Percentiles rank a stretch among this genome's conserved stretches.
These are phyloP conservation scores for Nannochloropsis gaditana DNA, from an alignment of 108 stramenopile species.

Conservation along the genomic window DNA sequence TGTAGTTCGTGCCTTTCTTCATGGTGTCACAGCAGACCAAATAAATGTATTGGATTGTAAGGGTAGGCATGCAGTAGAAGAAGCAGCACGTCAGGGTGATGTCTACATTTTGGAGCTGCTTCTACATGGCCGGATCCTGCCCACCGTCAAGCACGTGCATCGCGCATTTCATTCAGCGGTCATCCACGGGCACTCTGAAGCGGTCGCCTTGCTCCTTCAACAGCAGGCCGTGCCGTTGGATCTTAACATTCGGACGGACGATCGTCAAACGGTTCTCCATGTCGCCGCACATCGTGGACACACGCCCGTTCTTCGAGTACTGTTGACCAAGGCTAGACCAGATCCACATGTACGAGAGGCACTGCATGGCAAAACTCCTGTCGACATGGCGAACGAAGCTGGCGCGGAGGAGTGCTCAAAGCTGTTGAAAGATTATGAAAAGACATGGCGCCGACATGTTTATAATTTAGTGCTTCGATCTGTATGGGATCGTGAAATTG, in stretches of 20 bases:
- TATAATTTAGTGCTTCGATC: not conserved
- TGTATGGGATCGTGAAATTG: not conserved
- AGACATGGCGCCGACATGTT: conserved; percentile 6
- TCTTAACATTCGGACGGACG: not conserved
- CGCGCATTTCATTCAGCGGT: not conserved
- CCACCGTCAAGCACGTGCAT: not conserved
- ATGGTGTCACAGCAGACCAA: not conserved
- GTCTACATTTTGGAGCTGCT: conserved; percentile 8
- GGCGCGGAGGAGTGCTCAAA: not conserved
- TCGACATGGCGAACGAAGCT: not conserved
- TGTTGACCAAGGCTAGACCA: not conserved
- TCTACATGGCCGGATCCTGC: conserved; percentile 5
- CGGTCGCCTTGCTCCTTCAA: not conserved
- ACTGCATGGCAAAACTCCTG: not conserved
- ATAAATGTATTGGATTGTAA: not conserved
- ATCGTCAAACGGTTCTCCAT: not conserved
- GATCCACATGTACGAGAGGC: conserved; percentile 10
- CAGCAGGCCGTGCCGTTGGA: not conserved
- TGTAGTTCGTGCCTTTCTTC: conserved; percentile 5
- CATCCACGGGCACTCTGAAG: not conserved
- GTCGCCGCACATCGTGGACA: not conserved
- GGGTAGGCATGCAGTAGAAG: not conserved
- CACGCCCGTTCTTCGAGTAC: not conserved
- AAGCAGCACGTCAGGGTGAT: conserved; percentile 10
- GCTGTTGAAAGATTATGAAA: not conserved